phyloP scores from a whole-genome alignment of 495 filamentous ascomycete species.

The Astrothelium subdiscretum region DNA sequence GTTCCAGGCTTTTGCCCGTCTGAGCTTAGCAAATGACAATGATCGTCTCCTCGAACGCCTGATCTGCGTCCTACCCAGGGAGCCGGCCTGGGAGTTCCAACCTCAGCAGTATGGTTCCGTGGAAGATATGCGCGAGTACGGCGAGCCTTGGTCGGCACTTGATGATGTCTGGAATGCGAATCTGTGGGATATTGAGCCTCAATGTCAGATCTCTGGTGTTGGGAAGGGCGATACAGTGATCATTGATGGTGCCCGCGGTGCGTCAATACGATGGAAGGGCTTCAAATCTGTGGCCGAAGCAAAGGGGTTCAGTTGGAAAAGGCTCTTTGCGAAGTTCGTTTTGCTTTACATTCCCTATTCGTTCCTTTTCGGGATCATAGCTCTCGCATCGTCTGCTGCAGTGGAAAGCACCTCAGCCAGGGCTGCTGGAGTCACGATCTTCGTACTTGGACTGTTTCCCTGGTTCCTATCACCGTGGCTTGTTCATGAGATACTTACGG shows the following conservation, averaged over 20 bases:
- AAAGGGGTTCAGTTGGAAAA: slow-evolving; percentile 12
- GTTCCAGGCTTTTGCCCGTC: slow-evolving; percentile 38
- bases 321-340: slow-evolving; percentile 6
- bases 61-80: slow-evolving; percentile 27
- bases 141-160: slow-evolving; percentile 21
- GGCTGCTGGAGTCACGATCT: not conserved
- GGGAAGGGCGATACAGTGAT: slow-evolving; percentile 30
- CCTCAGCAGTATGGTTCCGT: not conserved
- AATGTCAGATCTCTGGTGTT: slow-evolving; percentile 30
- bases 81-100: not conserved
- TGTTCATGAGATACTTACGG: slow-evolving; percentile 11
- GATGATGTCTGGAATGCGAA: slow-evolving; percentile 25
- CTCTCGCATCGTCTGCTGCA: not conserved
- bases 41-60: slow-evolving; percentile 35
- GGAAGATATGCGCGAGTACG: not conserved
- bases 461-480: slow-evolving; percentile 12
- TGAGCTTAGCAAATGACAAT: slow-evolving; percentile 35
- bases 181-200: slow-evolving; percentile 38
- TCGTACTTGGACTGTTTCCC: not conserved
- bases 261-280: slow-evolving; percentile 28
- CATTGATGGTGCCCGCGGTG: slow-evolving; percentile 28
- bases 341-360: slow-evolving; percentile 2
- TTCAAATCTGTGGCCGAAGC: slow-evolving; percentile 18
- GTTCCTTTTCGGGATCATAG: not conserved
- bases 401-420: not conserved